phyloP scores from a whole-genome alignment of 345 rosid genomes.

The Lenwebbia sp. region DNA sequence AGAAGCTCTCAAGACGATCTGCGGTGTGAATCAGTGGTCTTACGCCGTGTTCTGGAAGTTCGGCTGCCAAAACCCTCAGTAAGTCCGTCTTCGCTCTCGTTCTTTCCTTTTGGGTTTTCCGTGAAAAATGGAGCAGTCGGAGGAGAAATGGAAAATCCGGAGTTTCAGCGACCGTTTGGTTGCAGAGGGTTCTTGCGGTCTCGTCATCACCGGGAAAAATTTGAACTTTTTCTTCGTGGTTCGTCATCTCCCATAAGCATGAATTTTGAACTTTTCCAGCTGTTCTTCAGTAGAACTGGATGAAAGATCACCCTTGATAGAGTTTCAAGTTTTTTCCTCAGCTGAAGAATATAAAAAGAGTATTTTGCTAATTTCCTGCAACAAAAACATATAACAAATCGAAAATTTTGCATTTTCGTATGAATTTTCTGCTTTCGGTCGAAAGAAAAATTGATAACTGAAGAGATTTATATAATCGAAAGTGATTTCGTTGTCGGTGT shows the following conservation, averaged over 20 bases:
- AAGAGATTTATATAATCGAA: not conserved
- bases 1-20: constrained; percentile 75
- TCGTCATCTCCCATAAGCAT: not conserved
- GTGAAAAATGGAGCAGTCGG: not conserved
- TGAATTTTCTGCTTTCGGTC: not conserved
- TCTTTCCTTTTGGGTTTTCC: not conserved
- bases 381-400: not conserved
- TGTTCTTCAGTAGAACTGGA: not conserved
- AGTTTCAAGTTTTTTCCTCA: not conserved
- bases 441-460: not conserved
- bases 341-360: not conserved
- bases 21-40: constrained; percentile 65
- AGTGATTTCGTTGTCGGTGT: not conserved
- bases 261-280: not conserved
- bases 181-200: not conserved
- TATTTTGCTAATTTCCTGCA: not conserved
- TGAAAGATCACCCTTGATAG: not conserved
- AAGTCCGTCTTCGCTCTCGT: not conserved
- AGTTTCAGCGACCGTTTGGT: not conserved
- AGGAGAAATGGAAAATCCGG: not conserved
- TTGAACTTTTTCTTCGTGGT: not conserved
- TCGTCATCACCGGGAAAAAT: not conserved
- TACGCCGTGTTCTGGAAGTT: constrained; percentile 97
- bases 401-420: not conserved
- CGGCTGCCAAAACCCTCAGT: constrained; percentile 89